Conservation (phyloP, 495 filamentous ascomycete species). For the Lophiostoma macrostomum region DNA sequence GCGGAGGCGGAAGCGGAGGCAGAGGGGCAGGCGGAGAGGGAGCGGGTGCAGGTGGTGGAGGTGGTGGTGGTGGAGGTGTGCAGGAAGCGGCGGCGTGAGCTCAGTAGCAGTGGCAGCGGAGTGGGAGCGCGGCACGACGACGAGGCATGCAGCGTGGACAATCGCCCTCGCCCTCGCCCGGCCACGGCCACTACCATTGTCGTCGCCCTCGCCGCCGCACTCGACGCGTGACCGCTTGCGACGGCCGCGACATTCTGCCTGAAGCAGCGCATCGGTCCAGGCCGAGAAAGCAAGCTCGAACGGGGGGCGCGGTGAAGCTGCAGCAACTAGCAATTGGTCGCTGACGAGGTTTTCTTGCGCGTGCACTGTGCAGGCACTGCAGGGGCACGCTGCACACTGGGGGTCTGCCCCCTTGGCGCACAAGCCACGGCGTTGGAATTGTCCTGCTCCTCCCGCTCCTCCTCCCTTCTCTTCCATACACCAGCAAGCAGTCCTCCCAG, state of each 20-base stretch:
- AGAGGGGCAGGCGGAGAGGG: not conserved
- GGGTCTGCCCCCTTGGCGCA: slow-evolving; percentile 4
- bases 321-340: slow-evolving; percentile 25
- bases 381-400: not conserved
- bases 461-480: slow-evolving; percentile 17
- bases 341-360: slow-evolving; percentile 6
- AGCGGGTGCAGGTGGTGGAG: slow-evolving; percentile 1
- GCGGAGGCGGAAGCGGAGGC: slow-evolving; percentile 13
- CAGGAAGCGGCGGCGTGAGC: slow-evolving; percentile 11
- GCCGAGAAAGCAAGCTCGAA: not conserved
- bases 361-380: not conserved
- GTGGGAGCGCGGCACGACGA: slow-evolving; percentile 8
- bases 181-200: not conserved
- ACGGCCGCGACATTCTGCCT: slow-evolving; percentile 13
- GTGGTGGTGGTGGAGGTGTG: slow-evolving; percentile 2
- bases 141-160: not conserved
- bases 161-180: no score
- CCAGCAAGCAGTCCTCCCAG: slow-evolving; percentile 31
- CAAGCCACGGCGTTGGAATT: slow-evolving; percentile 12
- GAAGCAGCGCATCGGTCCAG: slow-evolving; percentile 22
- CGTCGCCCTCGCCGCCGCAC: not conserved
- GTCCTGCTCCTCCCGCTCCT: not conserved
- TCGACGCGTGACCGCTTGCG: not conserved
- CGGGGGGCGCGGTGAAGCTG: slow-evolving; percentile 4
- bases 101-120: slow-evolving; percentile 10